Evolutionary conservation across 306 rosid species (phyloP).

Genomic region (Benincasa hispida): DNA sequence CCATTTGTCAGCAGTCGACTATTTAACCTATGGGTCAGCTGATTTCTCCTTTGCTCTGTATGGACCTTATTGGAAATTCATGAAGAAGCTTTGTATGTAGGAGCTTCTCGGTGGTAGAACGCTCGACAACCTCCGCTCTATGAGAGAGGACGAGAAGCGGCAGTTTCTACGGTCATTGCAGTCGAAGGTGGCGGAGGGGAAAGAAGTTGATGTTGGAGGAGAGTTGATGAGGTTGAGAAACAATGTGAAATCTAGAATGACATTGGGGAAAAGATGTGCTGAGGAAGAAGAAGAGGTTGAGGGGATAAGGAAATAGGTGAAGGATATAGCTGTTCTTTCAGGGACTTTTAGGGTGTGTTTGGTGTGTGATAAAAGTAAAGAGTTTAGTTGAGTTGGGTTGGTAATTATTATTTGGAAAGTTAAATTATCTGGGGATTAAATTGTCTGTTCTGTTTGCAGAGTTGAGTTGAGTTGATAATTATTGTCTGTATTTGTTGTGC

Average conservation of each 20-base stretch:
- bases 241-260: slow-evolving; percentile 38
- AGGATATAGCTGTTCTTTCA: slow-evolving; percentile 16
- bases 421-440: too few relatives aligned
- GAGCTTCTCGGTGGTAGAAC: slow-evolving; percentile 40
- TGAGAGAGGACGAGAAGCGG: slow-evolving; percentile 32
- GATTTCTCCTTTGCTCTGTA: slow-evolving; percentile 29
- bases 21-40: slow-evolving; percentile 22
- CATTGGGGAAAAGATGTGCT: slow-evolving; percentile 16
- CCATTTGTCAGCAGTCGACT: slow-evolving; percentile 10
- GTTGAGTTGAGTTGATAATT: too few relatives aligned
- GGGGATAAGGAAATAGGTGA: slow-evolving; percentile 25
- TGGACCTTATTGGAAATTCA: slow-evolving; percentile 45
- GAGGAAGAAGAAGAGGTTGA: slow-evolving; percentile 21
- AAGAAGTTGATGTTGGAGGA: slow-evolving; percentile 28
- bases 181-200: slow-evolving; percentile 13
- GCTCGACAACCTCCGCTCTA: slow-evolving; percentile 21
- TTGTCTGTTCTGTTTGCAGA: too few relatives aligned
- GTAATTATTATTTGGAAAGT: too few relatives aligned
- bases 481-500: too few relatives aligned
- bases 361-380: too few relatives aligned
- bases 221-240: slow-evolving; percentile 26
- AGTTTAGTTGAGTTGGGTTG: too few relatives aligned
- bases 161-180: slow-evolving; percentile 12
- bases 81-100: slow-evolving; percentile 40
- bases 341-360: too few relatives aligned